Evolutionary conservation across 345 rosid species (phyloP).

Genomic region (Salix arbutifolia): DNA sequence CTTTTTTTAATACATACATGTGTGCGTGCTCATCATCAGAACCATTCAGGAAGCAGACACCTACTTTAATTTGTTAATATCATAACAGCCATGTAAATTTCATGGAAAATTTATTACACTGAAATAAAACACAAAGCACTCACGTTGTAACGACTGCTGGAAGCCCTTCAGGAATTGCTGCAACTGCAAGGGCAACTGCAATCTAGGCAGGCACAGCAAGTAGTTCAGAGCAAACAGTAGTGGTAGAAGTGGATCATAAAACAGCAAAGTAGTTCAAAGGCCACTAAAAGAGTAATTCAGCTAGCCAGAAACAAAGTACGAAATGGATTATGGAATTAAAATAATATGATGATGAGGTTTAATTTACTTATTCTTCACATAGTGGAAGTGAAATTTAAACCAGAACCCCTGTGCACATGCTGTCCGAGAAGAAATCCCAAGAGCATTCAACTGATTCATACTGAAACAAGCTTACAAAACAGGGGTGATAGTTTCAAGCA

Average conservation of each 20-base stretch:
- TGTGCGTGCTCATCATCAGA: neutral
- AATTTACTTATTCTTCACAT: neutral
- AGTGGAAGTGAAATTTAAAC: neutral
- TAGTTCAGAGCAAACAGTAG: neutral
- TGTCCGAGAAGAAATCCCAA: neutral
- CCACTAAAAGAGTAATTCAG: neutral
- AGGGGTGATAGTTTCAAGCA: neutral
- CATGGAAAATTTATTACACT: neutral
- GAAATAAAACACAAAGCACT: slow-evolving; percentile 33
- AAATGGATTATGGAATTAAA: neutral
- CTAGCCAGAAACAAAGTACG: neutral
- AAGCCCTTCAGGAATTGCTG: slow-evolving; percentile 99
- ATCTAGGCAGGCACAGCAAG: slow-evolving; percentile 58
- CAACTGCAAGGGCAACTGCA: slow-evolving; percentile 99
- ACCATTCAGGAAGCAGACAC: neutral
- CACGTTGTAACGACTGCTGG: slow-evolving; percentile 99
- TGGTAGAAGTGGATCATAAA: neutral
- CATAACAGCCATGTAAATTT: neutral
- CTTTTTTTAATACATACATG: too few species aligned
- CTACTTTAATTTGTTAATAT: neutral
- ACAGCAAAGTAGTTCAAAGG: neutral
- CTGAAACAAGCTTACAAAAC: too few species aligned
- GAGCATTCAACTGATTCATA: neutral
- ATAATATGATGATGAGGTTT: neutral
- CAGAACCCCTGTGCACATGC: neutral